Base-by-base conservation (phyloP, 192 early-diverging fungal genomes). In the Linnemannia schmuckeri region DNA sequence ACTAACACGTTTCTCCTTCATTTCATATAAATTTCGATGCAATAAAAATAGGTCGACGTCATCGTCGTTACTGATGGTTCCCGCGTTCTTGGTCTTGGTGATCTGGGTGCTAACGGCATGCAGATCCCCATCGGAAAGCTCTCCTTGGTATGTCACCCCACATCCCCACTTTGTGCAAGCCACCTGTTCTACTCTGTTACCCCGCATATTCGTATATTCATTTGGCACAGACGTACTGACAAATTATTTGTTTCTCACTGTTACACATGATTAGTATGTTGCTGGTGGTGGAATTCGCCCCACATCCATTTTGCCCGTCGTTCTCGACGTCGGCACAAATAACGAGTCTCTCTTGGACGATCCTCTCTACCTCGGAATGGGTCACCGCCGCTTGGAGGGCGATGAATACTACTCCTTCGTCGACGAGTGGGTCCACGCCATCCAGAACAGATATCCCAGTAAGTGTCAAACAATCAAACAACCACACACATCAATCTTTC, bases 111-210 rank as follows among this genome's bases (percentile, higher is more conserved):
- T 66, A 97, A 97, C 85, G 98, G 98, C 52, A 97, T 98, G 94
- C 96, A 97, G 49, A 99, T 99, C 81, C 96, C 97, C 30, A 95
- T 98, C 61, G 97, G 97, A 87, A 99, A 98, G 85, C 95, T 99
- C 15, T 87, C 85, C 7, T 71, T 87, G 85, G 85, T 87, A 87
- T 33, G 75, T 12, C 18, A 52, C 49, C 15, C 49, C 18, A 5
- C 49, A 52, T 52, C 20, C 20, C 5, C 4, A 44, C 5, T 5
- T 44, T 44, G 10, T 12, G 10, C 10, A 44, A 44, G 42, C 42
- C 42, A 6, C 24, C 33, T 55, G 0, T 33, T 68, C 0, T 37
- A 12, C 52, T 35, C 41, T 66, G 40, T 38, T 61, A 17, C 42
- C 46, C 70, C 24, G 20, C 49, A 30, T 38, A 13, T 13, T 47